These are phyloP conservation scores for Cladosporium halotolerans DNA, from an alignment of 2,329 filamentous ascomycete species.

Conservation along the genomic window DNA sequence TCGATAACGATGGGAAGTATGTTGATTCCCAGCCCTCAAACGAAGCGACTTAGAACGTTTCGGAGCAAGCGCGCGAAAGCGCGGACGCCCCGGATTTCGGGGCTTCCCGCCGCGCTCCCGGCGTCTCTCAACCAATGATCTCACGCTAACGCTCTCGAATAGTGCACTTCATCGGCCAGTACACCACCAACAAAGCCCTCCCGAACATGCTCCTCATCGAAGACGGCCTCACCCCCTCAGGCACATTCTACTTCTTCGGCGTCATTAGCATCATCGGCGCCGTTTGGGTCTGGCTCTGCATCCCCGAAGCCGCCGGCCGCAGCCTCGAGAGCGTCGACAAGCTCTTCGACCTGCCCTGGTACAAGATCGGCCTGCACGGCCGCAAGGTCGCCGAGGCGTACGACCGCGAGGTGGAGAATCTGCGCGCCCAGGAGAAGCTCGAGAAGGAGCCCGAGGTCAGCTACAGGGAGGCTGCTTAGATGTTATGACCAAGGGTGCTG, in stretches of 20 bases:
- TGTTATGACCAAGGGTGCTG: too few relatives aligned
- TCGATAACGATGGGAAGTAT: slow-evolving; percentile 59
- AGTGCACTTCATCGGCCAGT: slow-evolving; percentile 70
- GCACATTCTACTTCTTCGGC: slow-evolving; percentile 69
- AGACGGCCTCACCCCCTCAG: slow-evolving; percentile 43
- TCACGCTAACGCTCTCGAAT: too few relatives aligned
- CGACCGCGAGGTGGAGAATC: slow-evolving; percentile 7
- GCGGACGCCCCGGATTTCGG: too few relatives aligned
- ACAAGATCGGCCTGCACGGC: slow-evolving; percentile 53
- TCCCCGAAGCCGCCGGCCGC: slow-evolving; percentile 65
- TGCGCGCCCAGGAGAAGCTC: slow-evolving; percentile 9
- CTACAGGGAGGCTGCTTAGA: slow-evolving; percentile 31
- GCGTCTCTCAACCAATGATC: too few relatives aligned
- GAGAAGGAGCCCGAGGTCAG: slow-evolving; percentile 11
- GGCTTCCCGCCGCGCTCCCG: too few relatives aligned
- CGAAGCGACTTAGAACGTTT: too few relatives aligned
- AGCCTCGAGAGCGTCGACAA: slow-evolving; percentile 63
- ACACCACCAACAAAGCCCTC: slow-evolving; percentile 65
- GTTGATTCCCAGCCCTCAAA: too few relatives aligned
- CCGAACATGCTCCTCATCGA: slow-evolving; percentile 60
- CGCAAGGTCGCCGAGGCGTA: slow-evolving; percentile 14
- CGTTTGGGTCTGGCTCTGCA: slow-evolving; percentile 63
- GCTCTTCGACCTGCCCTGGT: slow-evolving; percentile 67
- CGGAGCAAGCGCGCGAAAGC: too few relatives aligned
- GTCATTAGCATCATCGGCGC: slow-evolving; percentile 61